Evolutionary conservation across 345 rosid species (phyloP), one percentile per base, ranked within the genome.

Genomic region (Eucalyptus urophylla): DNA sequence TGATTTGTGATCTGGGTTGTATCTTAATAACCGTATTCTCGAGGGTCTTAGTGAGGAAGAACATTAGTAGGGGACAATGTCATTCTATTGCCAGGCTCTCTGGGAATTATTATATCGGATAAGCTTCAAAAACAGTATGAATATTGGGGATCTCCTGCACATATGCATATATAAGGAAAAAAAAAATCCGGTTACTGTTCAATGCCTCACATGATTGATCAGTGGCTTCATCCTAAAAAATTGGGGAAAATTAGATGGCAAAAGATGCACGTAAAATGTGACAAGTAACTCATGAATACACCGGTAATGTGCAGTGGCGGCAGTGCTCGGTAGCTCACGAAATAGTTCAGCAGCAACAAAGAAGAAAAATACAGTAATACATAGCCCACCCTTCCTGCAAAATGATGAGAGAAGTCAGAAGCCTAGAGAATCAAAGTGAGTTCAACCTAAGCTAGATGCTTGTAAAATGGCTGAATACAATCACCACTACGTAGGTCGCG

Each of bases 221-320:
- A 29, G 72, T 62, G 72, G 72, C 33, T 29, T 13, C 72, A 27
- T 29, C 72, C 72, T 62, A 14, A 29, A 62, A 29, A 29, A 4
- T 24, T 24, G 72, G 72, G 33, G 33, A 62, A 62, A 29, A 62
- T 62, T 62, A 62, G 67, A 60, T 27, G 67, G 67, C 67, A 60
- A 62, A 62, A 14, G 72, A 14, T 62, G 72, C 31, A 62, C 72
- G 3, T 62, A 62, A 29, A 62, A 62, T 27, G 72, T 62, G 72
- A 29, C 72, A 62, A 29, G 69, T 12, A 14, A 62, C 72, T 29
- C 33, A 0, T 29, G 33, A 62, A 62, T 14, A 62, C 31, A n/a
- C 72, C 9, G 5, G 33, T 6, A 25, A 62, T 62, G 72, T n/a
- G 16, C 31, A 53, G 58, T 0, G 0, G 72, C 5, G 1, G 72